Evolutionary conservation across 2,329 filamentous ascomycete genomes (phyloP), one percentile per base, ranked within the genome.

Genomic region (Mollisia scopiformis): DNA sequence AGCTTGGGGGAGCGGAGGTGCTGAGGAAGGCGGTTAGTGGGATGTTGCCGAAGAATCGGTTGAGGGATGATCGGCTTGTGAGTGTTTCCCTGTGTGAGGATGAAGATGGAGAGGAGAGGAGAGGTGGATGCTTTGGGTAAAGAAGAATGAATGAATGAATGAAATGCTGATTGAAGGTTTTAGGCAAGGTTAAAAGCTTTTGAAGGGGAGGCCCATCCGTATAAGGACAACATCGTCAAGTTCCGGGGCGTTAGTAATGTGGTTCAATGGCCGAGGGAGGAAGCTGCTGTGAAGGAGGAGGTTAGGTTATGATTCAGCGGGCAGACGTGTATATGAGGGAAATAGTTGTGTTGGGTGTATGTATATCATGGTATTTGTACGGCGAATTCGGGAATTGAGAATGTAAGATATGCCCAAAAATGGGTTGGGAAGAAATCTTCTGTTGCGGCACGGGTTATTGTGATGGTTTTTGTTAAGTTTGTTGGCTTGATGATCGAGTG

Each of bases 41-140:
- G 52, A 99, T 99, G 95, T 78, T 99, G 77, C 95, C 95, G 57
- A 99, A 99, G 85, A 99, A 99, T 79, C 82, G 93, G 72, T 79
- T 99, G 73, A 82, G 94, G 71, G 93, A 97, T 75, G 91, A 92
- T 81, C 81, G 96, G 66, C 79, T 99, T 79, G 41, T 46, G 41
- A 46, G 41, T 46, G 3, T 46, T 25, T 23, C 27, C 13, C 31
- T 46, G 5, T 46, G 11, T 46, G 19, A 8, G 2, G 37, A 16
- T 13, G 16, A n/a, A 39, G 13, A 16, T 14, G 37, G 14, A 3
- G 4, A 8, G 37, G 37, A 39, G n/a, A 19, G 4, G 14, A 6
- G 37, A 39, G 8, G 16, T 19, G 13, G 14, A 16, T 4, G 37
- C 16, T 39, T 39, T 16, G 5, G 3, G 10, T 11, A 23, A 8